Base-by-base conservation (phyloP, 306 rosid genomes). In the Trichosanthes cucumerina region DNA sequence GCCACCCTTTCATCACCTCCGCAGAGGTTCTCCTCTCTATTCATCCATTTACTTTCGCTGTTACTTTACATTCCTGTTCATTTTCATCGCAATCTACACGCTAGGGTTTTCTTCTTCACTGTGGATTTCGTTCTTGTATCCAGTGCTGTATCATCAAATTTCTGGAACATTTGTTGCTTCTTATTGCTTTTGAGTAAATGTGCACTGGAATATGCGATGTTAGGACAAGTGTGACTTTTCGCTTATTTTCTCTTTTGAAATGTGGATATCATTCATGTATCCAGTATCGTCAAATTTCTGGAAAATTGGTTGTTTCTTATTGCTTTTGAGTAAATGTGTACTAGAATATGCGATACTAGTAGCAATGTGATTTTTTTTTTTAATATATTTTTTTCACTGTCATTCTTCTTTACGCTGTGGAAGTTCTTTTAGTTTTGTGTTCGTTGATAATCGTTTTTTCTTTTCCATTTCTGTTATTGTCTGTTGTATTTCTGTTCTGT, bases 1-100 rank as follows among this genome's bases (percentile, higher is more conserved):
- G 98, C 59, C 97, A 95, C 50, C 98, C 98, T 72, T 91, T 84
- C 81, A 79, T 80, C 72, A 92, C 97, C 74, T 78, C 80, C 19
- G 95, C 96, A 7, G 98, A 95, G 98, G 97, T 94, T 63, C 10
- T 72, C 9, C 74, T 79, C 53, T 46, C 24, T 21, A 52, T 24
- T 46, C 36, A 58, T 49, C 41, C 46, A 4, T 62, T 44, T 11
- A 23, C 23, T 76, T 54, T 60, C 46, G 76, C 38, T 18, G 24
- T 57, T 13, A 33, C 34, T 77, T 77, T 41, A 23, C 36, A 24
- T 6, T 26, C 5, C 16, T 34, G 59, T 44, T 18, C 58, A 18
- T 13, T 50, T 73, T 73, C 18, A 47, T 41, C 23, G 9, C 26
- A 64, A 5, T 64, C 8, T 31, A 13, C 4, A 63, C 70, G 62